Percentiles rank a stretch among this genome's conserved stretches.
phyloP scores from a whole-genome alignment of 305 asterid genomes.

The Solanum hybrid region DNA sequence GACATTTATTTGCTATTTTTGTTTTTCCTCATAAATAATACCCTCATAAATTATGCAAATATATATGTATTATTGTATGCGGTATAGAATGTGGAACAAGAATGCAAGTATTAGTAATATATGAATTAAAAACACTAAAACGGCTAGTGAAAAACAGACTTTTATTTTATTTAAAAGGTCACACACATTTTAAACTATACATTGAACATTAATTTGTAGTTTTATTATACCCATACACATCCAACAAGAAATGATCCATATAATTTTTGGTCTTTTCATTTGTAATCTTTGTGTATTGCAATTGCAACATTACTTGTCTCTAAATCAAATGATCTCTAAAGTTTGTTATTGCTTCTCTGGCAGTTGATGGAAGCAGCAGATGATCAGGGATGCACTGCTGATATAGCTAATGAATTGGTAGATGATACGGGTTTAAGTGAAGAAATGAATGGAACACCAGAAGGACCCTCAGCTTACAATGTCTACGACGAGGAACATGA shows the following conservation, averaged over 20 bases:
- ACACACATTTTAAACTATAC: background rate
- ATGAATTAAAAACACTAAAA: background rate
- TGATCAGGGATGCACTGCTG: conserved; percentile 18
- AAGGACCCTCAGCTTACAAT: conserved; percentile 19
- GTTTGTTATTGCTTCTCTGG: conserved; percentile 1
- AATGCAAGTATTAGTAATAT: background rate
- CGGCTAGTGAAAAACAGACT: background rate
- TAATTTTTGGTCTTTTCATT: background rate
- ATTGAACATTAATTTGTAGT: background rate
- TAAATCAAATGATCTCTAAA: background rate
- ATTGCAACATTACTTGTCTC: background rate
- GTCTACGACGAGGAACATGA: background rate
- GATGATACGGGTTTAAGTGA: conserved; percentile 34
- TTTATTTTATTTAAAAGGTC: background rate
- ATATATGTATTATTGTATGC: background rate
- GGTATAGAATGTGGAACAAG: background rate
- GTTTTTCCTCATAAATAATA: background rate
- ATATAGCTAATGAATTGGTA: conserved; percentile 17
- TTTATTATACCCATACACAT: background rate
- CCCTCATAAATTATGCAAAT: background rate
- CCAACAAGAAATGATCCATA: background rate
- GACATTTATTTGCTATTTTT: background rate
- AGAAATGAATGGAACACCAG: conserved; percentile 49
- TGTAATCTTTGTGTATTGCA: background rate
- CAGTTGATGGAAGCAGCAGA: conserved; percentile 38